Evolutionary conservation across 2,329 filamentous ascomycete genomes (phyloP).

Genomic region (Plenodomus lindquistii): DNA sequence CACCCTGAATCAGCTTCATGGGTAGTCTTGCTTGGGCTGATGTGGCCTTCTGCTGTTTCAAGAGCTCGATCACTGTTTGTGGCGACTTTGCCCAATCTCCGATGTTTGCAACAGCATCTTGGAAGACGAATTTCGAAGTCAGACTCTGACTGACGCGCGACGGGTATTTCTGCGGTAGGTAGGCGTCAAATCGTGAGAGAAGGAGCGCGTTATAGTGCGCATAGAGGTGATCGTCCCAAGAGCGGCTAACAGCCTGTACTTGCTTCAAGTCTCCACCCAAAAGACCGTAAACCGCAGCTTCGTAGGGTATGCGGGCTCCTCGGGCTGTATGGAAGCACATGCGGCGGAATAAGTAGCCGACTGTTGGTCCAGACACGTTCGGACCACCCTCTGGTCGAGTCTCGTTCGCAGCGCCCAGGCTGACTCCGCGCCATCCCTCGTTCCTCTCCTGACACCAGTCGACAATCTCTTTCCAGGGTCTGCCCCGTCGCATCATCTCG

Average conservation of each 20-base stretch:
- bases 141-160: constrained; percentile 58
- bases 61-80: constrained; percentile 59
- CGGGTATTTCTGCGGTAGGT: constrained; percentile 60
- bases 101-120: constrained; percentile 67
- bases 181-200: constrained; percentile 77
- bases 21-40: constrained; percentile 64
- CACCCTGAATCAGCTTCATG: constrained; percentile 75
- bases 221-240: constrained; percentile 87
- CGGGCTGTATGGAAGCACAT: constrained; percentile 77
- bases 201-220: constrained; percentile 86
- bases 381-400: constrained; percentile 46
- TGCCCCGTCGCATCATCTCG: constrained; percentile 87
- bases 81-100: constrained; percentile 59
- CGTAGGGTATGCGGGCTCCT: constrained; percentile 72
- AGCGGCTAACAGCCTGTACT: constrained; percentile 74
- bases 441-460: constrained; percentile 86
- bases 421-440: constrained; percentile 86
- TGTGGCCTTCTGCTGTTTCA: constrained; percentile 62
- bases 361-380: constrained; percentile 44
- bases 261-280: constrained; percentile 82
- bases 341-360: constrained; percentile 68
- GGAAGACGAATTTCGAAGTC: constrained; percentile 63
- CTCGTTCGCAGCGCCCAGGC: constrained; percentile 71
- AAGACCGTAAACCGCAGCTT: constrained; percentile 87
- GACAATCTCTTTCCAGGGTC: constrained; percentile 70